These are phyloP conservation scores for Pleurotus salmoneostramineus DNA, from an alignment of 768 basidiomycete species.

Conservation along the genomic window DNA sequence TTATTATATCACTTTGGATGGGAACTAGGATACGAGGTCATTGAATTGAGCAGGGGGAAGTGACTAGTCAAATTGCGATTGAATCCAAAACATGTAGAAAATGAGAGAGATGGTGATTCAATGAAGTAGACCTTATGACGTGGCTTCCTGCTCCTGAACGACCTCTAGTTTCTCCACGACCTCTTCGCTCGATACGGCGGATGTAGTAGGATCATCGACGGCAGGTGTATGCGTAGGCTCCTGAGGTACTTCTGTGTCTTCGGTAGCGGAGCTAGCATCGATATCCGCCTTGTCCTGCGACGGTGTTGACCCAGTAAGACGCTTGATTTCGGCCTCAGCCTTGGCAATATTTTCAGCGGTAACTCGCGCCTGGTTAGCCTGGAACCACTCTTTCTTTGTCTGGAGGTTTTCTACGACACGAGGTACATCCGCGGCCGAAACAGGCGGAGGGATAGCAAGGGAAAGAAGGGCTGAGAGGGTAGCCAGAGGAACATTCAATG, in stretches of 20 bases:
- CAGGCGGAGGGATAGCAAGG: constrained; percentile 88
- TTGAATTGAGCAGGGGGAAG: constrained; percentile 10
- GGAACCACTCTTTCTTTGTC: constrained; percentile 93
- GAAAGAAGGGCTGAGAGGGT: constrained; percentile 84
- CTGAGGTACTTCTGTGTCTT: constrained; percentile 33
- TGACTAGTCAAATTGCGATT: constrained; percentile 3
- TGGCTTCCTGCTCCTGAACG: constrained; percentile 20
- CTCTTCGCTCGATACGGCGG: constrained; percentile 32
- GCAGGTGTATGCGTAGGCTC: constrained; percentile 43
- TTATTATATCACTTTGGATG: constrained; percentile 3
- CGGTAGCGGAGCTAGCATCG: constrained; percentile 34
- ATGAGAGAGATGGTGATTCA: constrained; percentile 18
- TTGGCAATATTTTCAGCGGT: constrained; percentile 79
- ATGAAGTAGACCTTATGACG: too few relatives aligned
- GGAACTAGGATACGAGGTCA: background rate
- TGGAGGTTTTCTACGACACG: constrained; percentile 87
- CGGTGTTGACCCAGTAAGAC: constrained; percentile 36
- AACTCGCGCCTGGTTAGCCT: constrained; percentile 82
- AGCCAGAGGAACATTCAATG: constrained; percentile 76
- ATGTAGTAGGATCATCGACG: constrained; percentile 21
- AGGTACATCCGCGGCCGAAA: constrained; percentile 68
- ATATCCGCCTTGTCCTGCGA: constrained; percentile 30
- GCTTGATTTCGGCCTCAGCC: constrained; percentile 72
- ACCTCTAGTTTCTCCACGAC: constrained; percentile 40
- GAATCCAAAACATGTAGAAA: constrained; percentile 9